These are phyloP conservation scores for Phytophthora quininea DNA, from an alignment of 352 stramenopile genomes.

Conservation along the genomic window DNA sequence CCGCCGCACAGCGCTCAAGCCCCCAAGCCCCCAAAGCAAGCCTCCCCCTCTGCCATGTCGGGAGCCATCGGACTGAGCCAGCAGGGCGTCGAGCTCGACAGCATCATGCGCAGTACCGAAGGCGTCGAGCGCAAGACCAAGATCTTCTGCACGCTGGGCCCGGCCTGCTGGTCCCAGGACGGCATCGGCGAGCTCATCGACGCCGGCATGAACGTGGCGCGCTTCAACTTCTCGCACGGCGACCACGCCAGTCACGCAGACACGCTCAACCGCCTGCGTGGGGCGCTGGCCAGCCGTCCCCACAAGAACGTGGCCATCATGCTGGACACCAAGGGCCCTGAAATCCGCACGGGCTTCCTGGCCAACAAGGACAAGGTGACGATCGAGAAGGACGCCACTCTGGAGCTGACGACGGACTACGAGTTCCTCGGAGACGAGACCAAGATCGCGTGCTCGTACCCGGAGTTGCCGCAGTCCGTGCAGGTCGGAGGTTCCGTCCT, in stretches of 20 bases:
- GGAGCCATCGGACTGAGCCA: conserved; percentile 39
- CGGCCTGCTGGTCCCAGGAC: conserved; percentile 93
- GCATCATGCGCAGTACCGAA: conserved; percentile 36
- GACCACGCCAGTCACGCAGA: conserved; percentile 90
- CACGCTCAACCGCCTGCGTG: conserved; percentile 69
- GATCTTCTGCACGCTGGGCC: conserved; percentile 92
- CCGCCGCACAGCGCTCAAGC: conserved; percentile 17
- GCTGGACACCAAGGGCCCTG: conserved; percentile 96
- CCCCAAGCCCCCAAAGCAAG: background rate
- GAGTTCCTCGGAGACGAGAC: conserved; percentile 81
- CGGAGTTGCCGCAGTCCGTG: conserved; percentile 91
- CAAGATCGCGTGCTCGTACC: conserved; percentile 95
- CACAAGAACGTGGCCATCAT: conserved; percentile 91
- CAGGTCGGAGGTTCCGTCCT: conserved; percentile 92
- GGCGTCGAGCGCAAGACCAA: conserved; percentile 81
- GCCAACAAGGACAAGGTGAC: conserved; percentile 80
- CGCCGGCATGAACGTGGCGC: conserved; percentile 96
- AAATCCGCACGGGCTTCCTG: conserved; percentile 94
- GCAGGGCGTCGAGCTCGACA: conserved; percentile 45
- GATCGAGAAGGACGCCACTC: conserved; percentile 60
- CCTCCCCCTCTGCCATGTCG: conserved; percentile 13
- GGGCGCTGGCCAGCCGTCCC: conserved; percentile 61
- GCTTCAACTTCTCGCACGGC: conserved; percentile 99
- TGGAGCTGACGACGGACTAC: conserved; percentile 76
- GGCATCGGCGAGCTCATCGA: conserved; percentile 90